Evolutionary conservation across 306 rosid species (phyloP), one percentile per base, ranked within the genome.

Genomic region (Myrica gale): DNA sequence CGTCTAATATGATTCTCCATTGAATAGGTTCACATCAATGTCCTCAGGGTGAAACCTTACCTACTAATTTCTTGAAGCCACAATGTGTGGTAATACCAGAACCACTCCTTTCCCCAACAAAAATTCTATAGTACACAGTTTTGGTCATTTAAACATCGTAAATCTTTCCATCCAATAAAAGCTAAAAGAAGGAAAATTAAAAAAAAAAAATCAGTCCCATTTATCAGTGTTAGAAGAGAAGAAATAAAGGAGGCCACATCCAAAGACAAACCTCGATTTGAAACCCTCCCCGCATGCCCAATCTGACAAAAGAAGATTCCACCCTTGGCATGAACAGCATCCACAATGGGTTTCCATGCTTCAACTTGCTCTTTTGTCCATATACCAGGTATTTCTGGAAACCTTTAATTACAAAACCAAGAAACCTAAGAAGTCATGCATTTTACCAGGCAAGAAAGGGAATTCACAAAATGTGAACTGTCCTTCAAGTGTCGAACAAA

Each of bases 331-430:
- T 85, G 91, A 46, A 85, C 91, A 41, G 84, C 91, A 48, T 88
- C 81, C 0, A 87, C 87, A 32, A 82, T 79, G 3, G 88, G 87
- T 69, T 77, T 87, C 90, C 90, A 84, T 5, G 87, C 91, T 62
- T 85, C 84, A 41, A 88, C 76, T 53, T 88, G 91, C 78, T 85
- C 81, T 71, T 47, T 73, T 21, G 87, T 88, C 89, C 89, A 85
- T 55, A 88, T 76, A 9, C 89, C 89, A 5, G 87, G 84, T 26
- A 70, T 76, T 20, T 88, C 17, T 7, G 76, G 57, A 68, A 76
- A 70, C 69, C 89, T 85, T 16, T n/a, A n/a, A n/a, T n/a, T 2
- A n/a, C 11, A 60, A 21, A 65, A 32, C 5, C 4, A 79, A 51
- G 5, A 67, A 37, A 46, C 69, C 37, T 4, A 37, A 9, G 4